phyloP scores from a whole-genome alignment of 345 rosid species.

The Arabidopsis arenosa region DNA sequence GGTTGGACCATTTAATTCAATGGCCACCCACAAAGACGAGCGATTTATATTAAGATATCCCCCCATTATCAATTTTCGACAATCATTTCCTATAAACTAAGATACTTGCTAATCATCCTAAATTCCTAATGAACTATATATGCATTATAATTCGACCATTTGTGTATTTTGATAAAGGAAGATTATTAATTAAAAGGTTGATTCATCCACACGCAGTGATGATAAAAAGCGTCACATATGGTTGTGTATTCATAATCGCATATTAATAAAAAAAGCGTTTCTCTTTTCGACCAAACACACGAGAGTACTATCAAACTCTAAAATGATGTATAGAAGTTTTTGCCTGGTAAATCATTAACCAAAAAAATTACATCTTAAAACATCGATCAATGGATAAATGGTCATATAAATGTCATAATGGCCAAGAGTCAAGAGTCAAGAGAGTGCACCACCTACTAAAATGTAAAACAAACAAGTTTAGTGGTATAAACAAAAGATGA shows the following conservation, averaged over 20 bases:
- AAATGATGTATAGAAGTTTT: conserved; percentile 14
- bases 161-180: neutral
- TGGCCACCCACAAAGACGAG: conserved; percentile 18
- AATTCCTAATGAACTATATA: conserved; percentile 12
- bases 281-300: conserved; percentile 12
- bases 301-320: conserved; percentile 14
- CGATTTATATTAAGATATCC: neutral
- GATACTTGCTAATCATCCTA: conserved; percentile 23
- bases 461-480: neutral
- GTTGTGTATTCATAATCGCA: conserved; percentile 21
- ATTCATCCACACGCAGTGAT: conserved; percentile 41
- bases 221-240: conserved; percentile 27
- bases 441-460: neutral
- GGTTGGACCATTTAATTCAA: conserved; percentile 10
- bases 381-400: neutral
- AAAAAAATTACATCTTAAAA: neutral
- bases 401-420: neutral
- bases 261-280: neutral
- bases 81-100: conserved; percentile 23
- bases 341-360: neutral
- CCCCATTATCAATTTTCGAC: conserved; percentile 2
- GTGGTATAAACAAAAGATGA: neutral
- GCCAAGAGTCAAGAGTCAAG: conserved; percentile 15
- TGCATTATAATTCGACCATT: conserved; percentile 10
- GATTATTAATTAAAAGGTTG: conserved; percentile 11